A percentile compares a stretch with the other conserved stretches of the same genome.
Conservation (phyloP, 192 early-diverging fungal genomes). For the Dissophora ornata region DNA sequence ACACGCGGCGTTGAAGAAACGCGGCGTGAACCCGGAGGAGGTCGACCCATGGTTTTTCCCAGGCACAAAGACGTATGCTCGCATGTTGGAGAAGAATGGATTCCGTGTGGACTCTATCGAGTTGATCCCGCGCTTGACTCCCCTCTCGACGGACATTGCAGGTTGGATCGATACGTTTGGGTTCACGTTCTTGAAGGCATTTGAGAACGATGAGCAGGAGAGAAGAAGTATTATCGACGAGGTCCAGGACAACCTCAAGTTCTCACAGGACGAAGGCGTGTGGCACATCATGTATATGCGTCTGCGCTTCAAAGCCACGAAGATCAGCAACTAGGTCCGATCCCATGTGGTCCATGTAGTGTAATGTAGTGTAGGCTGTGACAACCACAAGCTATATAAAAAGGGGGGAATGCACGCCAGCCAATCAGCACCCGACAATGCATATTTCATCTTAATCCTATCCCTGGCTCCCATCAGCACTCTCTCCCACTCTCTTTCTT, state of each 20-base stretch:
- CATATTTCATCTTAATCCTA: slow-evolving; percentile 1
- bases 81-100: slow-evolving; percentile 61
- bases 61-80: slow-evolving; percentile 58
- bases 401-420: neutral
- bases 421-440: slow-evolving; percentile 53
- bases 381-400: neutral
- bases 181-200: slow-evolving; percentile 64
- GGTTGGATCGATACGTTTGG: slow-evolving; percentile 80
- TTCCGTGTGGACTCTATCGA: slow-evolving; percentile 61
- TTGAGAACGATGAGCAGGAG: slow-evolving; percentile 48
- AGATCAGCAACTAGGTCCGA: slow-evolving; percentile 18
- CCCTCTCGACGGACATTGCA: slow-evolving; percentile 62
- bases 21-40: slow-evolving; percentile 54
- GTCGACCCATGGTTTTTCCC: slow-evolving; percentile 58
- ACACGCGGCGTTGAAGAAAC: slow-evolving; percentile 54
- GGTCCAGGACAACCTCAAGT: slow-evolving; percentile 31
- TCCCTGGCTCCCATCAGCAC: neutral
- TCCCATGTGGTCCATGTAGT: too few species aligned
- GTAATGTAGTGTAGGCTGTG: too few species aligned
- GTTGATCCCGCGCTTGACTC: slow-evolving; percentile 65
- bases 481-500: neutral
- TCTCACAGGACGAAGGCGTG: slow-evolving; percentile 26
- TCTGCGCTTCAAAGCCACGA: slow-evolving; percentile 51
- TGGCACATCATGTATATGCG: slow-evolving; percentile 55
- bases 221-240: slow-evolving; percentile 27